These are phyloP conservation scores for Cryomyces minteri DNA, from an alignment of 495 filamentous ascomycete species.

Conservation along the genomic window DNA sequence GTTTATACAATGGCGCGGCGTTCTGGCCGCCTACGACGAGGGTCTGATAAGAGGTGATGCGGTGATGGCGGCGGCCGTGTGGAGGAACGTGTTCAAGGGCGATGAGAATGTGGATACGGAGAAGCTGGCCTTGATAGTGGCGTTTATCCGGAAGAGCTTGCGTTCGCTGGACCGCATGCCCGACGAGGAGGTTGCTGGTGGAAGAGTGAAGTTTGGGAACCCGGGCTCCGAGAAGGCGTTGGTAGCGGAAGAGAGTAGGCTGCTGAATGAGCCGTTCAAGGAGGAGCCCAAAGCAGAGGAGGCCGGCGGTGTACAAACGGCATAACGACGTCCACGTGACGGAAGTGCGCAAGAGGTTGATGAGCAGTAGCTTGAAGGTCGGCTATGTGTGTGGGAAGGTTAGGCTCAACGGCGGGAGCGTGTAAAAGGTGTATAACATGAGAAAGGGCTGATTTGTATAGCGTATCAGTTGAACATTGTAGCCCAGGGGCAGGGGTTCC, in stretches of 20 bases:
- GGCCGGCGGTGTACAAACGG: no score
- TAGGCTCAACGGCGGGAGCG: no score
- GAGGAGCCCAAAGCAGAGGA: not conserved
- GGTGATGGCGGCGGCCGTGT: constrained; percentile 70
- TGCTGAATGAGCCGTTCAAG: constrained; percentile 21
- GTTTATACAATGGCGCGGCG: constrained; percentile 78
- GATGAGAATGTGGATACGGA: constrained; percentile 50
- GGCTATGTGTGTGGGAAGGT: no score
- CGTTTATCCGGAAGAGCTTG: constrained; percentile 47
- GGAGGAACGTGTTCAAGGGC: constrained; percentile 83
- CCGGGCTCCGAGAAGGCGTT: constrained; percentile 16
- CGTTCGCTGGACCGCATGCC: constrained; percentile 39
- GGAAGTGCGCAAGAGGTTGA: no score
- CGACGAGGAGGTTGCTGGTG: constrained; percentile 32
- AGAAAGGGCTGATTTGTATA: no score
- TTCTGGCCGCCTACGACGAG: constrained; percentile 73
- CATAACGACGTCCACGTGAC: no score
- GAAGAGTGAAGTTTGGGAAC: constrained; percentile 19
- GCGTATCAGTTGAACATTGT: no score
- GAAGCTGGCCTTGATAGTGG: constrained; percentile 52
- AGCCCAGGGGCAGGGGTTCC: no score
- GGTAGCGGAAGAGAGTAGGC: constrained; percentile 23
- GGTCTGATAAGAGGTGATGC: constrained; percentile 69
- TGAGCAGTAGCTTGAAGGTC: no score
- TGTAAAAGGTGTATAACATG: no score